phyloP scores from a whole-genome alignment of 1,139 yeast species.

The Taiozyma sp. region DNA sequence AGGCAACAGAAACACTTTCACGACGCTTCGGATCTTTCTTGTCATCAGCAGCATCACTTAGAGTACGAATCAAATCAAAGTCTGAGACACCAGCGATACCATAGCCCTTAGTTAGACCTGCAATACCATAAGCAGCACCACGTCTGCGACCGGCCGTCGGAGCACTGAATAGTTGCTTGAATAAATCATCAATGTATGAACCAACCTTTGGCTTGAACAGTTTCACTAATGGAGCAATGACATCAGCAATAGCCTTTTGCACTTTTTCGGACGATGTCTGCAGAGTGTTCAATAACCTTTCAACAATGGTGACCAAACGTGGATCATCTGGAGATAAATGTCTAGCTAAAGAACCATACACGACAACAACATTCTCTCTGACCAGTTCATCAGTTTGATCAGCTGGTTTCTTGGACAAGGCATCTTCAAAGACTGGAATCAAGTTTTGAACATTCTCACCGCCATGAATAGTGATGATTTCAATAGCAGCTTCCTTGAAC shows the following conservation, averaged over 20 bases:
- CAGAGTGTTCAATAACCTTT: slow-evolving; percentile 66
- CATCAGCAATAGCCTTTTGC: slow-evolving; percentile 80
- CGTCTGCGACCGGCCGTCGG: slow-evolving; percentile 56
- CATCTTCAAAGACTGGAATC: slow-evolving; percentile 71
- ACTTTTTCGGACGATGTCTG: slow-evolving; percentile 88
- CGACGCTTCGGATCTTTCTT: slow-evolving; percentile 70
- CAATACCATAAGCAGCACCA: slow-evolving; percentile 95
- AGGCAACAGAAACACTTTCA: slow-evolving; percentile 85
- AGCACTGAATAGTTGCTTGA: slow-evolving; percentile 53
- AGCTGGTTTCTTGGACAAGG: slow-evolving; percentile 38
- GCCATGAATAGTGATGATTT: slow-evolving; percentile 64
- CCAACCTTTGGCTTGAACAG: slow-evolving; percentile 47
- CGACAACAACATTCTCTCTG: slow-evolving; percentile 76
- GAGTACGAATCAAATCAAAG: slow-evolving; percentile 68
- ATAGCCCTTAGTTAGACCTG: slow-evolving; percentile 87
- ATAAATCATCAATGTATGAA: slow-evolving; percentile 51
- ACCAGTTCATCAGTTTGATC: slow-evolving; percentile 55
- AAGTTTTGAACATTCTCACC: slow-evolving; percentile 58
- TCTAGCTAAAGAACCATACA: slow-evolving; percentile 85
- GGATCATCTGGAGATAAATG: slow-evolving; percentile 64
- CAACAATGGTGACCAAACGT: slow-evolving; percentile 62
- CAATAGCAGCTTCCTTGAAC: slow-evolving; percentile 85
- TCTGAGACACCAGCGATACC: slow-evolving; percentile 78
- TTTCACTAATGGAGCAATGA: slow-evolving; percentile 77
- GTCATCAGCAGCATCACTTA: slow-evolving; percentile 87